A percentile compares a stretch with the other conserved stretches of the same genome.
These are phyloP conservation scores for Tylopilus sp. DNA, from an alignment of 768 basidiomycete genomes.

Conservation along the genomic window DNA sequence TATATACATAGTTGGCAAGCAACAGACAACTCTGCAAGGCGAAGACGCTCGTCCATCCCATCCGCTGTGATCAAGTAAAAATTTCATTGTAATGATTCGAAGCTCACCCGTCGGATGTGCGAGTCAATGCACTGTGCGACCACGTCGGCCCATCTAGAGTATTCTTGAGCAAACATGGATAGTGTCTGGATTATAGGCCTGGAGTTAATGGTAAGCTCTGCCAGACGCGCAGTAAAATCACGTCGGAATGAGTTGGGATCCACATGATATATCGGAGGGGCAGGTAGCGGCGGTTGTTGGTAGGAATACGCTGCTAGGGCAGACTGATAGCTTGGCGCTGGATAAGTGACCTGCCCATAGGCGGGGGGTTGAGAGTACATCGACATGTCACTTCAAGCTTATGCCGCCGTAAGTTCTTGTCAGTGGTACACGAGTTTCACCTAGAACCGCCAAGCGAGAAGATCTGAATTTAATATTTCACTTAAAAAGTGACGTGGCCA, in stretches of 20 bases:
- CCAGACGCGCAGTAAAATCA: constrained; percentile 71
- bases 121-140: constrained; percentile 78
- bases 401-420: constrained; percentile 30
- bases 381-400: constrained; percentile 51
- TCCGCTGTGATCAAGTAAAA: constrained; percentile 28
- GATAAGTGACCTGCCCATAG: constrained; percentile 58
- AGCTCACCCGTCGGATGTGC: constrained; percentile 89
- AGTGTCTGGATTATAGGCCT: constrained; percentile 90
- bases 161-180: constrained; percentile 90
- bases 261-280: constrained; percentile 43
- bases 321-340: constrained; percentile 45
- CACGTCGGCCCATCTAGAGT: constrained; percentile 70
- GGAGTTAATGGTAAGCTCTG: constrained; percentile 89
- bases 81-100: constrained; percentile 18
- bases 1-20: constrained; percentile 43
- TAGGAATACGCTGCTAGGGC: constrained; percentile 44
- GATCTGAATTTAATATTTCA: constrained; percentile 45
- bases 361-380: constrained; percentile 58
- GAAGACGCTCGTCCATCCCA: constrained; percentile 24
- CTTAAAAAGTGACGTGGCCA: constrained; percentile 45
- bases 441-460: constrained; percentile 30
- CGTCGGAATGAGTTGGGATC: constrained; percentile 74
- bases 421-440: constrained; percentile 34
- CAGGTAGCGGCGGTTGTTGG: constrained; percentile 42
- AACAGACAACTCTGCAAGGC: constrained; percentile 24